Evolutionary conservation across 257 asterid species (phyloP), one percentile per base, ranked within the genome.

Genomic region (Solanum pimpinellifolium): DNA sequence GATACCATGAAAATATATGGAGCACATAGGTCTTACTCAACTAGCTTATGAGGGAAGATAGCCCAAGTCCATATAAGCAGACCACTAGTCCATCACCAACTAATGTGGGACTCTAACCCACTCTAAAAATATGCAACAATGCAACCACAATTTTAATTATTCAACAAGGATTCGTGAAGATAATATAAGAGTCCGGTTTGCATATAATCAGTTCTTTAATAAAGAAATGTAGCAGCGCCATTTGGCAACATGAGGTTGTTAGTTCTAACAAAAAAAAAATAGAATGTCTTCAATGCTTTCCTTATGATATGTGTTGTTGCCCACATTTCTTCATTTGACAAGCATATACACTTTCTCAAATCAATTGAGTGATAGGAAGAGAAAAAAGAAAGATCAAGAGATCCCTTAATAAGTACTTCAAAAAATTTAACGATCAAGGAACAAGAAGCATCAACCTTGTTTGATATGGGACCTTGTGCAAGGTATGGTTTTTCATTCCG

Each of bases 401-500:
- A 46, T 78, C 31, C 84, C 66, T 27, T 9, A 77, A 42, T 77
- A 77, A 77, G n/a, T 77, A 44, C n/a, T 15, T 44, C 62, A 44
- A 25, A 77, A 73, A 44, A 14, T 14, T 25, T 77, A 44, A 78
- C 1, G 66, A 46, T 46, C 66, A 46, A 80, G 20, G 12, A 52
- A 83, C 70, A 47, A 59, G n/a, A 78, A 81, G 72, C 56, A 11
- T 88, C 83, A 85, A 96, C 99, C 98, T 96, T 96, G 93, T 96
- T 96, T 83, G 99, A 91, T 70, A 95, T 59, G 42, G 98, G 99
- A 88, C 99, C 99, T 91, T 92, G 98, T 62, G 99, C 99, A 86
- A 96, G 98, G 91, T 92, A 94, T 86, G 99, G 99, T 87, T 91
- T 95, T 88, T 95, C 94, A 83, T 96, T 95, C 86, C 99, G 99